Evolutionary conservation across 352 stramenopile genomes (phyloP), one percentile per base, ranked within the genome.

Genomic region (Phytopythium vexans): DNA sequence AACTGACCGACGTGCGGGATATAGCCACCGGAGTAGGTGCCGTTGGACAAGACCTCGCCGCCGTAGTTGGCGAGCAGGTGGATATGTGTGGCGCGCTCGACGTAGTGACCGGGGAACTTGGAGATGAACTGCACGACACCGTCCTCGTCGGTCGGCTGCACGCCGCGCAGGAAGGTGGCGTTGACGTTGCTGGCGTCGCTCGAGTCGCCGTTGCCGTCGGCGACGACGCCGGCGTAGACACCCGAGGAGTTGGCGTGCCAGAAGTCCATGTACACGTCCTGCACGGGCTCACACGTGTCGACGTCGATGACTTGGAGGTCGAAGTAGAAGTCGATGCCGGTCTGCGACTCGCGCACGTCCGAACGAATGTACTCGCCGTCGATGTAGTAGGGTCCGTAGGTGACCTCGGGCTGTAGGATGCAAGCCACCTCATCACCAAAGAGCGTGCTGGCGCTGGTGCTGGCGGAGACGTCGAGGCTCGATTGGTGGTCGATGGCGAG

Each of bases 161-260:
- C 38, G 10, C 57, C 62, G 33, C 62, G 62, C 8, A 57, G 43
- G 35, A 65, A 65, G 10, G 62, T 70, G 6, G 54, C 57, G 49
- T 70, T 44, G 48, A 70, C 33, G 50, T 70, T 70, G 35, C 50
- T 62, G 8, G 16, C 7, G 27, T 70, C 48, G n/a, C 62, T 38
- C 16, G 38, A 59, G 52, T 57, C 52, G 7, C 57, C 62, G 32
- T 70, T 70, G 7, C 46, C 58, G n/a, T 43, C 47, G 6, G 62
- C 62, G 14, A 69, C 52, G 0, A 69, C 52, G 15, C 62, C 62
- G 4, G 62, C 63, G 52, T 70, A 70, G 6, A 66, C 62, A 2
- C 57, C 62, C 1, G 62, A 64, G 6, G 57, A 41, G 21, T 70
- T 70, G 2, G 57, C 16, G 52, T 70, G 62, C 62, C 62, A 69